phyloP scores from a whole-genome alignment of 129 eudicot species.

The Ambrosia trifida region DNA sequence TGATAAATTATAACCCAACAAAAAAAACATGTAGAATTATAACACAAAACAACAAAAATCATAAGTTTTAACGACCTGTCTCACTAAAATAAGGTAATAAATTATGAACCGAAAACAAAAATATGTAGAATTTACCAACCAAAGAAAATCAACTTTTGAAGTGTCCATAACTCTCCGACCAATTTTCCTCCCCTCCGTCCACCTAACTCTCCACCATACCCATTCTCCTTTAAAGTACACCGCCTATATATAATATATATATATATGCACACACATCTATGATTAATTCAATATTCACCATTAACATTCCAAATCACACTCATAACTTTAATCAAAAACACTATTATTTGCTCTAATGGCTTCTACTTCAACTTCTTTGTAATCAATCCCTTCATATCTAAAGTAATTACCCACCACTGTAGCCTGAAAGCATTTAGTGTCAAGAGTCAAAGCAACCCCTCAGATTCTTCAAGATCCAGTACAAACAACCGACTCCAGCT shows the following conservation, averaged over 20 bases:
- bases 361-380: constrained; percentile 47
- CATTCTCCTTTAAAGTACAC: not conserved
- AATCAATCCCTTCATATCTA: constrained; percentile 34
- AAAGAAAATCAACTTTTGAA: not conserved
- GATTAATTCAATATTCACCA: not conserved
- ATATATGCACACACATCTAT: not conserved
- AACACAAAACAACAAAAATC: no score
- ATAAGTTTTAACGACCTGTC: no score
- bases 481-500: not conserved
- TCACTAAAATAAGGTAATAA: no score
- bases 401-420: constrained; percentile 36
- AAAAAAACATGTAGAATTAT: no score
- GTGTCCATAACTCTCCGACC: constrained; percentile 4
- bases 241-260: not conserved
- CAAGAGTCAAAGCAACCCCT: constrained; percentile 43
- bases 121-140: not conserved
- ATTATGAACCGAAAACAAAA: no score
- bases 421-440: constrained; percentile 37
- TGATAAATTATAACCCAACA: no score
- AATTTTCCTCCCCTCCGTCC: constrained; percentile 19
- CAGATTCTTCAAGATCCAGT: constrained; percentile 51
- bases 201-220: constrained; percentile 19
- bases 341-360: constrained; percentile 28
- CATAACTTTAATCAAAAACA: not conserved
- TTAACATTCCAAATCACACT: constrained; percentile 5